Evolutionary conservation across 2,329 filamentous ascomycete species (phyloP).

Genomic region (Drechslerella coelobrocha): DNA sequence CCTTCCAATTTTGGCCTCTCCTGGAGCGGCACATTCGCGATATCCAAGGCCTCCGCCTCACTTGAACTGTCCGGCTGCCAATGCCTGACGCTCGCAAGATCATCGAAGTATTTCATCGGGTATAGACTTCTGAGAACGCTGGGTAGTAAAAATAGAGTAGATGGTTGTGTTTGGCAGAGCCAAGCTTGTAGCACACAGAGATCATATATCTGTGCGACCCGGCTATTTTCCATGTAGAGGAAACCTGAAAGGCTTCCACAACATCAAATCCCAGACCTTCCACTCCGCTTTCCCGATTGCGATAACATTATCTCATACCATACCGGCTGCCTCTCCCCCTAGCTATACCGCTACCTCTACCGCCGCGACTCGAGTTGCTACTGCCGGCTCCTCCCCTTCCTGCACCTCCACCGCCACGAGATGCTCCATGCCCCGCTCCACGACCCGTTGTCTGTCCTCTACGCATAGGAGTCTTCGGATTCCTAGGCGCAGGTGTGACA

Average conservation of each 20-base stretch:
- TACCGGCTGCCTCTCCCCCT: constrained; percentile 33
- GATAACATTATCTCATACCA: constrained; percentile 26
- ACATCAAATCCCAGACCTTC: too few relatives aligned
- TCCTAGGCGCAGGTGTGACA: constrained; percentile 35
- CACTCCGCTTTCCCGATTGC: not conserved
- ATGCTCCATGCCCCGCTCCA: constrained; percentile 18
- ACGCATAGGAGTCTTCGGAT: constrained; percentile 41
- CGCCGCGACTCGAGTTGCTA: constrained; percentile 10
- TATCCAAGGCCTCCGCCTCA: constrained; percentile 35
- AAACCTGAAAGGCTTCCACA: too few relatives aligned
- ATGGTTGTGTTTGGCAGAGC: not conserved
- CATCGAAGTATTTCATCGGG: constrained; percentile 46
- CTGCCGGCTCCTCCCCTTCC: constrained; percentile 18
- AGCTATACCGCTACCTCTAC: constrained; percentile 25
- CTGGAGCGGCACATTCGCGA: constrained; percentile 48
- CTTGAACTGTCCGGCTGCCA: constrained; percentile 41
- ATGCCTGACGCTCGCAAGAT: constrained; percentile 30
- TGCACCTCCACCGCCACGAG: constrained; percentile 24
- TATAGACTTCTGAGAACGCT: constrained; percentile 3
- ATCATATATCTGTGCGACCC: not conserved
- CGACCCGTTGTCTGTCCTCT: constrained; percentile 20
- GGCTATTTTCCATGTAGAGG: too few relatives aligned
- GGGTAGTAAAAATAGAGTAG: not conserved
- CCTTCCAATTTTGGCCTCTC: constrained; percentile 26
- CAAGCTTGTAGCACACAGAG: not conserved